Evolutionary conservation across 192 early-diverging fungal species (phyloP).

Genomic region (Funneliformis geosporum): DNA sequence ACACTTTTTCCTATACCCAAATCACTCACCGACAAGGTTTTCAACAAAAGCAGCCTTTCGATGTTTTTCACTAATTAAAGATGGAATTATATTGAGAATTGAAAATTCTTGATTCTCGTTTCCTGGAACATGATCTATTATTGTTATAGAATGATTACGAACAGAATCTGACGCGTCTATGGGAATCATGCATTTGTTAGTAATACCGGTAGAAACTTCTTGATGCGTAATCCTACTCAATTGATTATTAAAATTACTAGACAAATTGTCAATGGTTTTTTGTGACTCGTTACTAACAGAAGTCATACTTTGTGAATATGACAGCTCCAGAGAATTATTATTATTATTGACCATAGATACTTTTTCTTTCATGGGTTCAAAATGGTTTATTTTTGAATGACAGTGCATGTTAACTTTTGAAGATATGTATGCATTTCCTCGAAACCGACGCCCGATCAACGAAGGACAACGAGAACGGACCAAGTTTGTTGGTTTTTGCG

Average conservation of each 20-base stretch:
- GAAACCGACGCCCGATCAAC: neutral
- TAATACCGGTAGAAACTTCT: conserved; percentile 3
- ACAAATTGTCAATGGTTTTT: neutral
- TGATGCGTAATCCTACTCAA: neutral
- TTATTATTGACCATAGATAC: neutral
- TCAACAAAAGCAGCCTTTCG: conserved; percentile 28
- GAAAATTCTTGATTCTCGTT: conserved; percentile 17
- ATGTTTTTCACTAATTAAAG: conserved; percentile 30
- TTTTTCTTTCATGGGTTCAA: neutral
- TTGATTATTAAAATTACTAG: neutral
- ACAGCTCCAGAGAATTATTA: neutral
- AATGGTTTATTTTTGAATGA: neutral
- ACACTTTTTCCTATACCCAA: neutral
- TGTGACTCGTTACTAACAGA: neutral
- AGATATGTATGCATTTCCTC: conserved; percentile 1
- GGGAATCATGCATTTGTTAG: neutral
- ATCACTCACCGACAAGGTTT: conserved; percentile 26
- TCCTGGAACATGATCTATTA: conserved; percentile 3
- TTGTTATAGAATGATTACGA: neutral
- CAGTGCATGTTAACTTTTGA: neutral
- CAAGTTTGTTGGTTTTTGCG: neutral
- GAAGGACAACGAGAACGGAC: neutral
- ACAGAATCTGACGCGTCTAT: neutral
- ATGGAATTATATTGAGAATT: conserved; percentile 24
- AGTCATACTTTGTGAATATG: neutral